Evolutionary conservation across 257 asterid species (phyloP).

Genomic region (Oldenlandia corymbosa): DNA sequence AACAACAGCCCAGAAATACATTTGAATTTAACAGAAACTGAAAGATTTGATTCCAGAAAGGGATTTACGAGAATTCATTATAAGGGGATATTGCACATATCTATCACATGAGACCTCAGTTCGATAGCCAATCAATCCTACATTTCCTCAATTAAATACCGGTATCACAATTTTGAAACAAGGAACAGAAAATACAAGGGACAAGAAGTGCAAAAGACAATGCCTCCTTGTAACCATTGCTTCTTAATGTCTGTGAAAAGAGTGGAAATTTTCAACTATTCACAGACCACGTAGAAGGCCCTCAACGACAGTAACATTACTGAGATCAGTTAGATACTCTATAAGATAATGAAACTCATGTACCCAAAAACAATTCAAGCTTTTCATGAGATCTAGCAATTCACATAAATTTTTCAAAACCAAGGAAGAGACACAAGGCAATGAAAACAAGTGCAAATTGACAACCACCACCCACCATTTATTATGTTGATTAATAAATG

Average conservation of each 20-base stretch:
- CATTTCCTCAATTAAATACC: not conserved
- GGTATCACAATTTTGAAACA: not conserved
- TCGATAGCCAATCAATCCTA: not conserved
- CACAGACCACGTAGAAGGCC: not conserved
- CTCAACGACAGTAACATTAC: not conserved
- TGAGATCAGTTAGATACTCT: not conserved
- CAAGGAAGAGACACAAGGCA: too few species aligned
- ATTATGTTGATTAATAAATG: too few species aligned
- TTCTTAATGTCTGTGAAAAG: not conserved
- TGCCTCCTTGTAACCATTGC: not conserved
- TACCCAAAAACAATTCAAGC: not conserved
- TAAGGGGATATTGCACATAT: not conserved
- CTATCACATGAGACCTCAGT: not conserved
- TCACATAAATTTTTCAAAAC: too few species aligned
- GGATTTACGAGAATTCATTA: not conserved
- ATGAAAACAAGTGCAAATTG: too few species aligned
- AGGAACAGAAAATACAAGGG: not conserved
- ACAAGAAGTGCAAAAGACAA: not conserved
- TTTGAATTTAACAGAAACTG: too few species aligned
- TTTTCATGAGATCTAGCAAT: not conserved
- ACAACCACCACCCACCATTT: too few species aligned
- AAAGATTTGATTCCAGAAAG: not conserved
- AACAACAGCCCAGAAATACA: too few species aligned
- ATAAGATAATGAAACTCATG: not conserved
- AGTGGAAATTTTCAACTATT: not conserved